These are phyloP conservation scores for Breviolum minutum DNA, from an alignment of 73 alveolate genomes.

Conservation along the genomic window DNA sequence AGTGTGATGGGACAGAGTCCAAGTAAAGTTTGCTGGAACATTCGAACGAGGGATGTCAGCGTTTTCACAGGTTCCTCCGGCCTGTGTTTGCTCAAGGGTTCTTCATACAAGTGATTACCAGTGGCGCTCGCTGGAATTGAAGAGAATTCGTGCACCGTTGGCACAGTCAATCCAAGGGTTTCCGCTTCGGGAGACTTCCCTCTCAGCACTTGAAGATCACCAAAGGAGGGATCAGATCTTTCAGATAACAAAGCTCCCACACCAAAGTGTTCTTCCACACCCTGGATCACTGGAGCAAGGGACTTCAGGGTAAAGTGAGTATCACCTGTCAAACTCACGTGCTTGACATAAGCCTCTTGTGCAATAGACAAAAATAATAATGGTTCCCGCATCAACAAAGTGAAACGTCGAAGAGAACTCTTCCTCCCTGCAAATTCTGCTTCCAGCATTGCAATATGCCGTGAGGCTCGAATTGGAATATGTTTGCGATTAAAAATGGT, in stretches of 20 bases:
- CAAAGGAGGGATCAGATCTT: not conserved
- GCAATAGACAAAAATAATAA: constrained; percentile 67
- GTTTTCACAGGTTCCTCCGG: constrained; percentile 85
- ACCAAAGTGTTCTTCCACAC: constrained; percentile 58
- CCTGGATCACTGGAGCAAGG: constrained; percentile 85
- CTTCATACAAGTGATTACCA: constrained; percentile 43
- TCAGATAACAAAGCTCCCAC: constrained; percentile 33
- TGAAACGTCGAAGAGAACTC: constrained; percentile 81
- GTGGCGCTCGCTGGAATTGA: not conserved
- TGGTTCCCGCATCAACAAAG: constrained; percentile 74
- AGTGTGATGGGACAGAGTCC: constrained; percentile 88
- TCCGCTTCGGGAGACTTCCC: not conserved
- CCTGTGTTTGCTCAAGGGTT: constrained; percentile 57
- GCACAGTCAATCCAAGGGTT: not conserved
- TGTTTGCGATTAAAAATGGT: constrained; percentile 74
- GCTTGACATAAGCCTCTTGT: constrained; percentile 78
- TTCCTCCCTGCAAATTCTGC: constrained; percentile 76
- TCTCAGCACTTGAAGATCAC: constrained; percentile 17
- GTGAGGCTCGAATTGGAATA: constrained; percentile 38
- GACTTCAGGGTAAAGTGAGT: constrained; percentile 36
- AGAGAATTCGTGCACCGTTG: not conserved
- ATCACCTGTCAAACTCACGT: constrained; percentile 59
- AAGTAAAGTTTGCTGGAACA: constrained; percentile 72
- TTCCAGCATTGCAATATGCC: constrained; percentile 75
- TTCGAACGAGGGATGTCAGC: constrained; percentile 56